These are phyloP conservation scores for Leccinum subtestaceum DNA, from an alignment of 768 basidiomycete species.

Conservation along the genomic window DNA sequence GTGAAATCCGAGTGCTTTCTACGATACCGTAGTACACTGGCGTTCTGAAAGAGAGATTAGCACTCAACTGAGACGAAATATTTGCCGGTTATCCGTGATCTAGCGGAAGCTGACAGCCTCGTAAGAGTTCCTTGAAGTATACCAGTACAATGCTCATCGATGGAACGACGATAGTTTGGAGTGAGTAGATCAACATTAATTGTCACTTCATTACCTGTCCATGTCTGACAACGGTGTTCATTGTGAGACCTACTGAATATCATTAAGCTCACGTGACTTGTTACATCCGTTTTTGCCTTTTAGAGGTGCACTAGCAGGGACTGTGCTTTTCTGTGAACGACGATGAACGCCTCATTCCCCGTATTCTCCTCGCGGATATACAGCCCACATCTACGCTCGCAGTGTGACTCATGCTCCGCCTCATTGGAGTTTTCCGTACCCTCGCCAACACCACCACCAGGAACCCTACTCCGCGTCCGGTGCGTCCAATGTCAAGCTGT, in stretches of 20 bases:
- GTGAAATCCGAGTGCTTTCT: background rate
- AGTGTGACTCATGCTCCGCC: conserved; percentile 54
- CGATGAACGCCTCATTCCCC: conserved; percentile 47
- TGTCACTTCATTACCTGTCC: background rate
- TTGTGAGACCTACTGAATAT: no score
- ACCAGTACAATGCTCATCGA: background rate
- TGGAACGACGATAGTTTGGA: background rate
- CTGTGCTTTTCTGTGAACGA: conserved; percentile 17
- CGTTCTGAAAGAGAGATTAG: background rate
- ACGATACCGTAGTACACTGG: background rate
- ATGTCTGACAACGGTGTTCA: no score
- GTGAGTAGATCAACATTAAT: no score
- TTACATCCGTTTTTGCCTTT: background rate
- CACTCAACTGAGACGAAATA: background rate
- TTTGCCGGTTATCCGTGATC: background rate
- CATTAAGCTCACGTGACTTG: background rate
- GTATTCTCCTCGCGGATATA: conserved; percentile 62
- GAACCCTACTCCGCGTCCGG: conserved; percentile 60
- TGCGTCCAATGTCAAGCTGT: conserved; percentile 67
- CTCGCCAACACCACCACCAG: conserved; percentile 49
- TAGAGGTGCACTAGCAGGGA: background rate
- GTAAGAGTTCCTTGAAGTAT: background rate
- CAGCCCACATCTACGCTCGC: conserved; percentile 63
- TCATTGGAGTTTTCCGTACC: conserved; percentile 71
- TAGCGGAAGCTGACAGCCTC: background rate